A percentile compares a stretch with the other conserved stretches of the same genome.
Evolutionary conservation across 1,284 basidiomycete species (phyloP).

Genomic region (Apiotrichum sp.): DNA sequence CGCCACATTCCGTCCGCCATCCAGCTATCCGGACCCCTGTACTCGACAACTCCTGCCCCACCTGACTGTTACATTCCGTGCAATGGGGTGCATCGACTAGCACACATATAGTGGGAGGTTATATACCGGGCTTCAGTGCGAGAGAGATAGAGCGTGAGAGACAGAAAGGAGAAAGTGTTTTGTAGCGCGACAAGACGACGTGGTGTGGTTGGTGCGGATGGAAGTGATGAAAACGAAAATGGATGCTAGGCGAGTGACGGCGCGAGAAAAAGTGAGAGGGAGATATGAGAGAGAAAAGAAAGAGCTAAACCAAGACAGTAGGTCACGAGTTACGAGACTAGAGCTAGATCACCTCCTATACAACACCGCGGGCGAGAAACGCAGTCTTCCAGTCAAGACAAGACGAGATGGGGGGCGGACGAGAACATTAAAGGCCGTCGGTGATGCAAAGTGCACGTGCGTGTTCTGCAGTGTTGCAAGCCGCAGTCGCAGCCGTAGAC

Average conservation of each 20-base stretch:
- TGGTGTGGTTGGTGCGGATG: background rate
- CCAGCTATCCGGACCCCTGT: too few species aligned
- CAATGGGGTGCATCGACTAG: constrained; percentile 7
- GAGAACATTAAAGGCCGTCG: too few species aligned
- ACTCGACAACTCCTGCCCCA: too few species aligned
- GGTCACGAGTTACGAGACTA: background rate
- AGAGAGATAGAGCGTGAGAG: background rate
- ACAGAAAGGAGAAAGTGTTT: background rate
- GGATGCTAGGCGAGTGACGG: background rate
- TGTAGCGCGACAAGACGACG: background rate
- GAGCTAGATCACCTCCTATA: constrained; percentile 3
- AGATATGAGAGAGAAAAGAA: background rate
- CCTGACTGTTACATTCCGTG: background rate
- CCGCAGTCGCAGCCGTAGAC: too few species aligned
- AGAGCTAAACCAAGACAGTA: background rate
- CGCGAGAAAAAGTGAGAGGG: background rate
- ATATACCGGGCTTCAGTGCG: background rate
- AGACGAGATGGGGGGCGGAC: background rate
- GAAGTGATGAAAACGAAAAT: background rate
- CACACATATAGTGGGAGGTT: background rate
- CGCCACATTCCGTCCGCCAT: too few species aligned
- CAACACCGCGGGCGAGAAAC: background rate
- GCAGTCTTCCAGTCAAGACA: background rate
- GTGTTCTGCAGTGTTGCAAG: too few species aligned
- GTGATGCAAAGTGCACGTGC: too few species aligned